Conservation (phyloP, 345 rosid genomes). For the Brassica rapa region DNA sequence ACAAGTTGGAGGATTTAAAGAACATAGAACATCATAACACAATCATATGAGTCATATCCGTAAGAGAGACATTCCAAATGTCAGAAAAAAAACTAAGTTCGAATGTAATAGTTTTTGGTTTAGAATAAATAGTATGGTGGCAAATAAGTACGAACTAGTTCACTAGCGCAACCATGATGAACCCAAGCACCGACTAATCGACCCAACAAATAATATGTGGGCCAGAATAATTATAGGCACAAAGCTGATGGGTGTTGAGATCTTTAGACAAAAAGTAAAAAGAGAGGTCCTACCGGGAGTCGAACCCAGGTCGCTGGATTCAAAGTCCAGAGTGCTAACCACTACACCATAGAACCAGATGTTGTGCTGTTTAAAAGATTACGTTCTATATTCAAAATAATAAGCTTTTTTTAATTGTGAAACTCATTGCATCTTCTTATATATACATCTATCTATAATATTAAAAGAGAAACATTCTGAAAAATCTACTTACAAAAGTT, state of each 20-base stretch:
- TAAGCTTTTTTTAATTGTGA: background rate
- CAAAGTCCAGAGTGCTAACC: constrained; percentile 99
- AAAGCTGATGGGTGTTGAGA: background rate
- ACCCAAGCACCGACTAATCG: background rate
- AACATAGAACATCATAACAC: background rate
- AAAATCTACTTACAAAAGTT: too few relatives aligned
- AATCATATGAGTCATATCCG: background rate
- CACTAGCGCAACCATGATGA: background rate
- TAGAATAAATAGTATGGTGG: too few relatives aligned
- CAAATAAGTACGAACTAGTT: too few relatives aligned
- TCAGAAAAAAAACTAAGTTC: background rate
- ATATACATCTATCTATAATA: too few relatives aligned
- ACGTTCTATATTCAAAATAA: too few relatives aligned
- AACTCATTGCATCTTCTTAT: background rate
- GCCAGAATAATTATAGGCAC: background rate
- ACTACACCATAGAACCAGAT: constrained; percentile 92
- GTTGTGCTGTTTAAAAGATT: background rate
- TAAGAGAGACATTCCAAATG: background rate
- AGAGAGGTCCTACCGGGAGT: constrained; percentile 87
- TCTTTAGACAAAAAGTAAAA: background rate
- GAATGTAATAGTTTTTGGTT: background rate
- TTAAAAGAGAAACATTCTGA: too few relatives aligned
- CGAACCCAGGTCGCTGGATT: constrained; percentile 99
- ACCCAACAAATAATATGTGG: too few relatives aligned
- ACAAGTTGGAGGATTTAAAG: background rate